Percentiles rank a stretch among this genome's conserved stretches.
These are phyloP conservation scores for Litsea cubeba DNA, from an alignment of 164 flowering plant genomes.

Conservation along the genomic window DNA sequence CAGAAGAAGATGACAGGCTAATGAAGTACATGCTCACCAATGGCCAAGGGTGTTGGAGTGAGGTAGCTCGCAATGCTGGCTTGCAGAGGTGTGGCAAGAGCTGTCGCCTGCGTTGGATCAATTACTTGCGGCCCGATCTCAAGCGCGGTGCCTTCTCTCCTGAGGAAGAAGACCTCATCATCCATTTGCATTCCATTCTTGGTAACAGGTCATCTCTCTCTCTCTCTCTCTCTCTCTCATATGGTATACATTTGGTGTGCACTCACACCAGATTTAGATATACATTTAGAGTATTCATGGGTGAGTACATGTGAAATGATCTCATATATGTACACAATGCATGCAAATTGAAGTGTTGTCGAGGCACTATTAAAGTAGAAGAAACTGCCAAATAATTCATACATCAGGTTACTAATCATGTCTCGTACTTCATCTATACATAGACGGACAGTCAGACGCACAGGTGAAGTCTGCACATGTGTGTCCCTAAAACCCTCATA, in stretches of 20 bases:
- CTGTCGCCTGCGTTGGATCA: constrained; percentile 78
- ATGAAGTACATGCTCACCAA: constrained; percentile 58
- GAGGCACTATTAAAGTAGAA: neutral
- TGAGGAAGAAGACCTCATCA: constrained; percentile 60
- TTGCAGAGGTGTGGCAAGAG: constrained; percentile 71
- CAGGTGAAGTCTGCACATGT: no score
- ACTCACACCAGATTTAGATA: neutral
- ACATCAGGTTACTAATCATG: no score
- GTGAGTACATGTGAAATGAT: neutral
- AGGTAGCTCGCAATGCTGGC: constrained; percentile 68
- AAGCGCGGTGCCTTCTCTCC: constrained; percentile 66
- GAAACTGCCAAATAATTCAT: no score
- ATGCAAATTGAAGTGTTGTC: neutral
- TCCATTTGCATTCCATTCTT: constrained; percentile 62
- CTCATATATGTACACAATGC: neutral
- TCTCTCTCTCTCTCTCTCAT: constrained; percentile 3
- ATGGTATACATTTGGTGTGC: neutral
- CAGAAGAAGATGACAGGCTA: constrained; percentile 73
- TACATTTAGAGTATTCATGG: neutral
- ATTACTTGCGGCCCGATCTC: constrained; percentile 66
- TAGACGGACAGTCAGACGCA: no score
- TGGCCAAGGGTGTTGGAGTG: constrained; percentile 83
- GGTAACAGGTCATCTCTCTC: constrained; percentile 55
- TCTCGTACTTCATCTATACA: no score
- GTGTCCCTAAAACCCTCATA: no score